Conservation (phyloP, 202 grass and related monocot genomes). For the Zoysia matrella region DNA sequence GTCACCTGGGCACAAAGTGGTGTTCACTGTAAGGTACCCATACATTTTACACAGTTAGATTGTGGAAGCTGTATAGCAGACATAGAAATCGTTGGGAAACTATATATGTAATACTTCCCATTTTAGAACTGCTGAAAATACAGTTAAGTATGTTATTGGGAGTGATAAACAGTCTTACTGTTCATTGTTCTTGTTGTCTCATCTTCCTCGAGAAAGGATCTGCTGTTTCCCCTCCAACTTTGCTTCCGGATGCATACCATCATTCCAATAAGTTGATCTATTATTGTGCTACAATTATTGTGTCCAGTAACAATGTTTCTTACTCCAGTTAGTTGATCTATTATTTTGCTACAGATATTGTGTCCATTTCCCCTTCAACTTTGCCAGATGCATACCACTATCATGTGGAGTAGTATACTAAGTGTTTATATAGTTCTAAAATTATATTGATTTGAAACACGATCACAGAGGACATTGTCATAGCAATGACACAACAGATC, state of each 20-base stretch:
- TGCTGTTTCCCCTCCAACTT: neutral
- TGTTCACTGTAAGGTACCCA: neutral
- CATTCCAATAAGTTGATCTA: neutral
- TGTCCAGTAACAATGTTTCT: no score
- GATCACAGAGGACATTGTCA: neutral
- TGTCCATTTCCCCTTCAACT: neutral
- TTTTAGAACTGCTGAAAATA: neutral
- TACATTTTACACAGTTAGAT: neutral
- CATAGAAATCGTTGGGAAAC: neutral
- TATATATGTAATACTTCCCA: no score
- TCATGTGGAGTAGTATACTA: no score
- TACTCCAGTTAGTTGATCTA: neutral
- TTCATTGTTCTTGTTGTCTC: neutral
- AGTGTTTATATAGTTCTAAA: neutral
- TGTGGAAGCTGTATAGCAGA: neutral
- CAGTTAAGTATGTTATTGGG: neutral
- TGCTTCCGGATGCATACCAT: neutral
- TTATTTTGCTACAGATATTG: neutral
- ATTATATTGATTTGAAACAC: slow-evolving; percentile 28
- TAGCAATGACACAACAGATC: neutral
- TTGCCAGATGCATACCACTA: no score
- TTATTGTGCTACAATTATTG: neutral
- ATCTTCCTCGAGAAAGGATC: neutral
- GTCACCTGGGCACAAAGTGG: neutral
- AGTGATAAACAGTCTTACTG: neutral